phyloP scores from a whole-genome alignment of 306 rosid species.

The Fagus sylvatica region DNA sequence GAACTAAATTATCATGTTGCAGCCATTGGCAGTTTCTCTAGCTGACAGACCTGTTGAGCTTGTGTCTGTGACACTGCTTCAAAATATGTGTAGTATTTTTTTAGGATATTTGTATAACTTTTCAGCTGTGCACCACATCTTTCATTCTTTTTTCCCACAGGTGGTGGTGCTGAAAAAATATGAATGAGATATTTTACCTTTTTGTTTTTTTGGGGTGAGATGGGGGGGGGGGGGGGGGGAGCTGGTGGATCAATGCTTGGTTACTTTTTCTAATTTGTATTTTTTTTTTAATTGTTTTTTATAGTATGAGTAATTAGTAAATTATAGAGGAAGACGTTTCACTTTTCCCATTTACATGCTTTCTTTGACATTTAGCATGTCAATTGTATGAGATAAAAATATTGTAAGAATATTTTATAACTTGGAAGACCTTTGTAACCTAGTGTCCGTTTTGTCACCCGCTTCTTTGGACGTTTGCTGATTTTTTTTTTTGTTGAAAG shows the following conservation, averaged over 20 bases:
- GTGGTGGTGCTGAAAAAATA: neutral
- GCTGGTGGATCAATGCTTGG: too few species aligned
- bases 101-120: neutral
- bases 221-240: too few species aligned
- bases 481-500: too few species aligned
- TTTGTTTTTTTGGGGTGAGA: too few species aligned
- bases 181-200: neutral
- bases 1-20: neutral
- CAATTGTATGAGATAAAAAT: neutral
- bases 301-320: neutral
- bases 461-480: too few species aligned
- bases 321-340: neutral
- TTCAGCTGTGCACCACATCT: neutral
- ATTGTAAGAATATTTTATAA: neutral
- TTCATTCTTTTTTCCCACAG: neutral
- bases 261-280: too few species aligned
- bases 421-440: neutral
- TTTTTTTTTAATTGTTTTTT: neutral
- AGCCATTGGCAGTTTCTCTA: neutral
- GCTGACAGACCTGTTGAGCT: neutral
- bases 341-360: neutral
- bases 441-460: neutral
- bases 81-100: neutral
- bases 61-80: neutral
- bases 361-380: neutral